Conservation (phyloP, 768 basidiomycete species). For the Dentipellis sp. region DNA sequence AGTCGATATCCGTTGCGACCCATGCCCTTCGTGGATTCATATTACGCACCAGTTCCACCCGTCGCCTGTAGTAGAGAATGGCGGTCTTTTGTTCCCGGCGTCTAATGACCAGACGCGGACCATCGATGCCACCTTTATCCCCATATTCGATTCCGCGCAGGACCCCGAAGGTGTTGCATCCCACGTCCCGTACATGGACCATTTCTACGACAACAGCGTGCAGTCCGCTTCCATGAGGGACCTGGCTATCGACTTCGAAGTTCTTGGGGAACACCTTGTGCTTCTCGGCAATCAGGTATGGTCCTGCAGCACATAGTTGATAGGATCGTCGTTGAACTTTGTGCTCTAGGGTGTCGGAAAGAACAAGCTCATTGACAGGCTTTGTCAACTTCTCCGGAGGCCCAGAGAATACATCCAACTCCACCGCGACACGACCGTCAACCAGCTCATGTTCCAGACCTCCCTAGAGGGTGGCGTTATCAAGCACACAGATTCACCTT, state of each 20-base stretch:
- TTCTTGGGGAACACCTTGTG: conserved; percentile 55
- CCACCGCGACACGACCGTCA: conserved; percentile 62
- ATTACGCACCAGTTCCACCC: conserved; percentile 35
- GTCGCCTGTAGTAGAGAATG: conserved; percentile 29
- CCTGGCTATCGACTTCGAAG: conserved; percentile 51
- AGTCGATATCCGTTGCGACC: not conserved
- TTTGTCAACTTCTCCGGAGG: conserved; percentile 53
- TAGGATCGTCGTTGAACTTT: not conserved
- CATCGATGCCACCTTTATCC: conserved; percentile 29
- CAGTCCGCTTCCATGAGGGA: conserved; percentile 62
- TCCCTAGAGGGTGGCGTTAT: conserved; percentile 48
- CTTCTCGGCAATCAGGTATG: conserved; percentile 58
- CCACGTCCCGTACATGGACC: conserved; percentile 58
- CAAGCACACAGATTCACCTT: conserved; percentile 55
- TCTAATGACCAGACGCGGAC: conserved; percentile 25
- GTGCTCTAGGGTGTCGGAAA: conserved; percentile 47
- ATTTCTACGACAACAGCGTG: conserved; percentile 62
- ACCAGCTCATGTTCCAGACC: conserved; percentile 63
- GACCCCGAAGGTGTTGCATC: conserved; percentile 48
- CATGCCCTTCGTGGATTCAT: not conserved
- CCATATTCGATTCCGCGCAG: conserved; percentile 36
- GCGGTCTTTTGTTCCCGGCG: conserved; percentile 37
- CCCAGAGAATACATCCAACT: conserved; percentile 65
- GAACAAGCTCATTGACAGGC: conserved; percentile 60
- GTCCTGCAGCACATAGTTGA: not conserved